Conservation (phyloP, 139 green algal genomes). For the Desmodesmus armatus region DNA sequence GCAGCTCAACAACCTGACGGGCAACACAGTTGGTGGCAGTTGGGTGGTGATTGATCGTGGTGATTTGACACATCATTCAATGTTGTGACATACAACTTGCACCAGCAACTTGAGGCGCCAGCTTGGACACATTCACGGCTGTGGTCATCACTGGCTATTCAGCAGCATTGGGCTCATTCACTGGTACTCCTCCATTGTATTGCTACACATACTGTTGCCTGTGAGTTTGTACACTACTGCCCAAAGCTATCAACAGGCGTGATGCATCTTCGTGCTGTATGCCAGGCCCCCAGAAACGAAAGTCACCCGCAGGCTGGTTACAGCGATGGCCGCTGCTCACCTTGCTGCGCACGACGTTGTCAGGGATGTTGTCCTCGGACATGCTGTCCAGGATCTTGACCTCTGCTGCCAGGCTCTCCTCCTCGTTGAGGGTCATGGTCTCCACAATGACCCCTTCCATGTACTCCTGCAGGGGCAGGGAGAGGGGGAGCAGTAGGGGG, state of each 20-base stretch:
- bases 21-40: background rate
- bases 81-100: too few species aligned
- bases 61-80: too few species aligned
- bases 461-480: conserved; percentile 22
- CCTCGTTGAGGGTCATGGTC: conserved; percentile 31
- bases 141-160: too few species aligned
- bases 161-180: too few species aligned
- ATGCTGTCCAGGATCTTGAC: conserved; percentile 36
- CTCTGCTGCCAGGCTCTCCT: conserved; percentile 41
- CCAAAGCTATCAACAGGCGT: background rate
- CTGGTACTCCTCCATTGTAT: too few species aligned
- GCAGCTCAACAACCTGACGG: conserved; percentile 52
- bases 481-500: background rate
- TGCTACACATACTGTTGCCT: too few species aligned
- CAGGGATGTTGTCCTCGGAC: conserved; percentile 7
- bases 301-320: background rate
- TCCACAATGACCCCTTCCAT: conserved; percentile 43
- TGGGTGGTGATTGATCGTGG: background rate
- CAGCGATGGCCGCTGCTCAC: conserved; percentile 20
- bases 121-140: background rate
- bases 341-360: conserved; percentile 64
- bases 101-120: background rate
- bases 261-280: background rate
- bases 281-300: background rate
- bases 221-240: too few species aligned